Evolutionary conservation across 2,329 filamentous ascomycete species (phyloP), one percentile per base, ranked within the genome.

Genomic region (Bertia moriformis): DNA sequence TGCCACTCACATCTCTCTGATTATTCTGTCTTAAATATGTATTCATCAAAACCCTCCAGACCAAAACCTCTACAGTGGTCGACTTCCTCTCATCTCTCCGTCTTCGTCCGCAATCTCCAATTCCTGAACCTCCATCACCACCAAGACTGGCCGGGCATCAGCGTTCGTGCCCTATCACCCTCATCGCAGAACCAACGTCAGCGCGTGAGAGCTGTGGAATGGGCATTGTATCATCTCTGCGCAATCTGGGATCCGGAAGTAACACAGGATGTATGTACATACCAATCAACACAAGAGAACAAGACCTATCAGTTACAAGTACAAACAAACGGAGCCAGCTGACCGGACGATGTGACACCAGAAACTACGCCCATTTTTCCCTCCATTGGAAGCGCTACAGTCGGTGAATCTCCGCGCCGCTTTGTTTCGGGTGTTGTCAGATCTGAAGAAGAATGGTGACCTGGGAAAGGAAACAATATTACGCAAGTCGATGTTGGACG

Each of bases 361-460:
- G 67, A 78, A 75, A 62, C 62, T 78, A 10, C 67, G 67, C 40
- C 73, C 74, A 2, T 78, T 78, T 58, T 79, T 78, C 48, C 74
- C 74, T 18, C 73, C 74, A 1, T 59, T 76, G 37, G 72, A 77
- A 45, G 70, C 72, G 1, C 57, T 78, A 33, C 74, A 78, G 51
- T 78, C 73, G 19, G 58, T 76, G 43, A 79, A 78, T 49, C 62
- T 80, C 14, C 70, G 75, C 40, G 70, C 71, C 14, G 74, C 72
- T 3, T 53, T 79, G 17, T 78, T 70, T 52, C 64, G 73, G 46
- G 67, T 61, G 37, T 54, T 80, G 24, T 67, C 70, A 43, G 70
- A 77, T n/a, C 46, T 78, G 43, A 79, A 78, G 58, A 77, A 76
- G 53, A 71, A 69, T 60, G 73, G 71, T 22, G 56, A 69, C 4